Evolutionary conservation across 495 filamentous ascomycete genomes (phyloP), one percentile per base, ranked within the genome.

Genomic region (Aspergillus cavernicola): DNA sequence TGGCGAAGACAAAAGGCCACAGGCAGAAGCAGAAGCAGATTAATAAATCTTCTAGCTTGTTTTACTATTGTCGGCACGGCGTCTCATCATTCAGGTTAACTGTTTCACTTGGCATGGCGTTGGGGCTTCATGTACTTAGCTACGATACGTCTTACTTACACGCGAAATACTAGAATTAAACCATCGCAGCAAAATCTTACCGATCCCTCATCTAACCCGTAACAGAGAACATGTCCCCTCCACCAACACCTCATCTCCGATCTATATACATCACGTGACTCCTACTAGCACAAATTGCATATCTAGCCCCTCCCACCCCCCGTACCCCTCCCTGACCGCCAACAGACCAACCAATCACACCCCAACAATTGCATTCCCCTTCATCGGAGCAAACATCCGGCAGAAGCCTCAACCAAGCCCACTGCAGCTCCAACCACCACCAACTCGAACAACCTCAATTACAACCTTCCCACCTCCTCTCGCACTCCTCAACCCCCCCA

Each of bases 271-370:
- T 44, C 56, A 42, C 51, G 47, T 53, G 56, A 44, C n/a, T n/a
- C n/a, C n/a, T n/a, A n/a, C n/a, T n/a, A n/a, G 36, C 11, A 41
- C 4, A 42, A 35, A 54, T 22, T 42, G 46, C 50, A 40, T 31
- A 12, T 26, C 13, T 16, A 12, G 38, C 16, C 10, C 29, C 48
- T 15, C 26, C 23, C 38, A 3, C 32, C 19, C 16, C 10, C 50
- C 45, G 45, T 38, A 43, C 8, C 22, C 35, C 35, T 20, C 4
- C 6, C 48, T 32, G 48, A 54, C 52, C 52, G 52, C 56, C 47
- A 32, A 7, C 3, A 19, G 39, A 1, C n/a, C 31, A 45, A 28
- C 62, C 62, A 65, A 65, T 62, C 51, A 61, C 5, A 57, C 10
- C 18, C 12, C 24, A 18, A 39, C 56, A 61, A 65, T 62, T 62